Base-by-base conservation (phyloP, 2,329 filamentous ascomycete species). In the Ceratocystiopsis sp. region DNA sequence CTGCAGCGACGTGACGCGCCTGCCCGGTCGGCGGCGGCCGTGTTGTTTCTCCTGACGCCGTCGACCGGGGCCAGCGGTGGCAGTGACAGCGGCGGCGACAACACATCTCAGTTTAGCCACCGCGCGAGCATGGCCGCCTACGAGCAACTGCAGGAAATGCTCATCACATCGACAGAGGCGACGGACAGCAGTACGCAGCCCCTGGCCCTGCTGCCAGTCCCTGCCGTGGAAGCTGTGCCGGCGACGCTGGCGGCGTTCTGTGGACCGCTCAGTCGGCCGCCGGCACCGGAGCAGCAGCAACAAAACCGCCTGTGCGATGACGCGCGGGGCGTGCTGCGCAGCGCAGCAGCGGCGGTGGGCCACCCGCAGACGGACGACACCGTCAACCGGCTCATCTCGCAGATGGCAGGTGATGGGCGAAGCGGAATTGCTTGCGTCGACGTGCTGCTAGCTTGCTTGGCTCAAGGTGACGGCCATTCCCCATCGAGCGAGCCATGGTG, bases 161-260 rank as follows among this genome's bases (percentile, higher is more conserved):
- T 34, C 33, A 11, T 14, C 13, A 14, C 11, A 34, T 5, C 10
- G 4, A 16, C n/a, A 21, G 18, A 10, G 19, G 18, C 37, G 19
- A 13, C 37, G 16, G 16, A 8, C 37, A n/a, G 19, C 38, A 18
- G 35, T n/a, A 34, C 25, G 65, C 17, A 40, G 61, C 14, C 49
- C 52, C 50, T 67, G 9, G 61, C 64, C 6, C 50, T 69, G 34
- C 53, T 72, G 16, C 67, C 67, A 3, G 53, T 71, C 41, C 52
- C 58, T 15, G 56, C 56, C 2, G 45, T 56, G 35, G 46, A 52
- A 12, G 54, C 58, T 14, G 54, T 70, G 15, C 54, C 59, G n/a
- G 42, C 51, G 2, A 58, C 55, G 11, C 52, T 73, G 18, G 53
- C 56, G n/a, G 49, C 55, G 1, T 61, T 71, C 44, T 54, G 57